A percentile compares a stretch with the other conserved stretches of the same genome.
These are phyloP conservation scores for Plasmodium coatneyi DNA, from an alignment of 169 alveolate species.

Conservation along the genomic window DNA sequence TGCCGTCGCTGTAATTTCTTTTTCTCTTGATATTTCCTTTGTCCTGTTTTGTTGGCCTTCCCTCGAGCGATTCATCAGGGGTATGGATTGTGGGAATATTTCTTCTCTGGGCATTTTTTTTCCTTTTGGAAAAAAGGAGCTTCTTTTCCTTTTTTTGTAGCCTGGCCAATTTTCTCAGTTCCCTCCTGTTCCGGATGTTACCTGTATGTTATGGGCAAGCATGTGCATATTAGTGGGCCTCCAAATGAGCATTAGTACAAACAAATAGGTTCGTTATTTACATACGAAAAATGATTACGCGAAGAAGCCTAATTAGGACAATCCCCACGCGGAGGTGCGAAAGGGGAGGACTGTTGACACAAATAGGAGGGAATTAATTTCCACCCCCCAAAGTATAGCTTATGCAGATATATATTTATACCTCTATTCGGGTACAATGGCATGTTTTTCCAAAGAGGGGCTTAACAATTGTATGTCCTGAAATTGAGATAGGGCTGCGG, in stretches of 20 bases:
- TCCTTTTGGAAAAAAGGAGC: slow-evolving; percentile 77
- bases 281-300: neutral
- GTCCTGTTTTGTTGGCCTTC: neutral
- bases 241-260: neutral
- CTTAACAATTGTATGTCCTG: neutral
- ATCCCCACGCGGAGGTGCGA: neutral
- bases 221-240: neutral
- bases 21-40: neutral
- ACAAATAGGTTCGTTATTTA: neutral
- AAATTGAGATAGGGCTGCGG: neutral
- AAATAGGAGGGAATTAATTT: neutral
- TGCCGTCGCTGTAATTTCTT: slow-evolving; percentile 4
- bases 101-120: slow-evolving; percentile 1
- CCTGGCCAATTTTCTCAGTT: slow-evolving; percentile 76
- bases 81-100: neutral
- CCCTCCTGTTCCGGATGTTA: slow-evolving; percentile 73
- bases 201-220: slow-evolving; percentile 17
- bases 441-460: neutral
- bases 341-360: neutral
- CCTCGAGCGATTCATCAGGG: neutral
- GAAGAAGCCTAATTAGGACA: neutral
- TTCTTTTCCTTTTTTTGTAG: slow-evolving; percentile 74
- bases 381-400: neutral
- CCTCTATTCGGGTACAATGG: neutral
- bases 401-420: neutral